Evolutionary conservation across 257 asterid genomes (phyloP).

Genomic region (Lycium barbarum): DNA sequence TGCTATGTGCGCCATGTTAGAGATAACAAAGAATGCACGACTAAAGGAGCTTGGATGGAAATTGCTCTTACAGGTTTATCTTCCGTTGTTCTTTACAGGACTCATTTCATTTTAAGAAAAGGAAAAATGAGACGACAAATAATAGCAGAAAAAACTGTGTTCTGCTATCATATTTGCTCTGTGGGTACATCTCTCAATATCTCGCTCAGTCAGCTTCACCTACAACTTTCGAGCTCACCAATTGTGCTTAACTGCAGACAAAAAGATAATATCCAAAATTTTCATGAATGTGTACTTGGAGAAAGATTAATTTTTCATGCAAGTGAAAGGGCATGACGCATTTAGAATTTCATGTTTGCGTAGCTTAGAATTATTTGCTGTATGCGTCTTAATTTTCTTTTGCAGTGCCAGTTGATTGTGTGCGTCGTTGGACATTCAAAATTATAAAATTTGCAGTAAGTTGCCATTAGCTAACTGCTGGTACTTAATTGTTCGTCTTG

Average conservation of each 20-base stretch:
- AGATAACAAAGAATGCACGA: constrained; percentile 69
- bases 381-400: background rate
- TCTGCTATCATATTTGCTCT: background rate
- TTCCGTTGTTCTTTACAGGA: background rate
- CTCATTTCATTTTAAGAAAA: background rate
- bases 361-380: background rate
- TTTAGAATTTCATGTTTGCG: background rate
- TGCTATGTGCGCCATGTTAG: constrained; percentile 98
- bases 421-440: background rate
- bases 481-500: background rate
- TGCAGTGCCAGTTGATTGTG: background rate
- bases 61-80: constrained; percentile 79
- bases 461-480: background rate
- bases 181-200: background rate
- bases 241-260: background rate
- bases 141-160: background rate
- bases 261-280: background rate
- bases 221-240: background rate
- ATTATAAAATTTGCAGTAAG: no score
- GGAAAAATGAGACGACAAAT: background rate
- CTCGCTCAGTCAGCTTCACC: background rate
- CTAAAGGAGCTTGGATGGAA: constrained; percentile 87
- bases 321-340: background rate
- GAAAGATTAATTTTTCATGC: background rate
- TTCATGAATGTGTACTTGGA: background rate